Base-by-base conservation (phyloP, 768 basidiomycete genomes). In the Hygrophoropsis aurantiaca region DNA sequence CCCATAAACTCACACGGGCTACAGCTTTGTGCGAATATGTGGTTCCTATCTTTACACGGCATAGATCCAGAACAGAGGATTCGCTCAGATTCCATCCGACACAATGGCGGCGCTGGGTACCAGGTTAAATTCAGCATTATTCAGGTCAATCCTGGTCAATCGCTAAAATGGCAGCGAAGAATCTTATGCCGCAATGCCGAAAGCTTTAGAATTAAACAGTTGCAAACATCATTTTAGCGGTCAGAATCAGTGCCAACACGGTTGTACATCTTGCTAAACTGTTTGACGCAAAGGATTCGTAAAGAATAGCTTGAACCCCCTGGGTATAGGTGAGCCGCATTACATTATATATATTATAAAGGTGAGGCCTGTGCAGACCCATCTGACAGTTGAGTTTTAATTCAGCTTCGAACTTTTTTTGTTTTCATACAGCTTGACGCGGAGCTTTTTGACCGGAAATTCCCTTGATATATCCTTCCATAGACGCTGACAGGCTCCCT, bases 201-300 rank as follows among this genome's bases (percentile, higher is more conserved):
- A 49, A 45, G 51, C 53, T 52, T 54, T 61, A 57, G 42, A 57
- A 53, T 59, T 59, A 57, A 62, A 62, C 42, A 65, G 21, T 36
- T 30, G 40, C 42, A 62, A 62, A 62, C 42, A 62, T 30, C 27
- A 30, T 30, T 30, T 30, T 13, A 30, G n/a, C n/a, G n/a, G n/a
- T n/a, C n/a, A n/a, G n/a, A n/a, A n/a, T n/a, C n/a, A n/a, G n/a
- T n/a, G n/a, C n/a, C n/a, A n/a, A n/a, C n/a, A n/a, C n/a, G n/a
- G n/a, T n/a, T n/a, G n/a, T n/a, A n/a, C n/a, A n/a, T n/a, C n/a
- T n/a, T n/a, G n/a, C n/a, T n/a, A n/a, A n/a, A n/a, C n/a, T n/a
- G n/a, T n/a, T n/a, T n/a, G n/a, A n/a, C n/a, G n/a, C n/a, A n/a
- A n/a, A n/a, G n/a, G n/a, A n/a, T n/a, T n/a, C n/a, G n/a, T n/a